phyloP scores from a whole-genome alignment of 352 stramenopile species.

The Phytopythium delawarense region DNA sequence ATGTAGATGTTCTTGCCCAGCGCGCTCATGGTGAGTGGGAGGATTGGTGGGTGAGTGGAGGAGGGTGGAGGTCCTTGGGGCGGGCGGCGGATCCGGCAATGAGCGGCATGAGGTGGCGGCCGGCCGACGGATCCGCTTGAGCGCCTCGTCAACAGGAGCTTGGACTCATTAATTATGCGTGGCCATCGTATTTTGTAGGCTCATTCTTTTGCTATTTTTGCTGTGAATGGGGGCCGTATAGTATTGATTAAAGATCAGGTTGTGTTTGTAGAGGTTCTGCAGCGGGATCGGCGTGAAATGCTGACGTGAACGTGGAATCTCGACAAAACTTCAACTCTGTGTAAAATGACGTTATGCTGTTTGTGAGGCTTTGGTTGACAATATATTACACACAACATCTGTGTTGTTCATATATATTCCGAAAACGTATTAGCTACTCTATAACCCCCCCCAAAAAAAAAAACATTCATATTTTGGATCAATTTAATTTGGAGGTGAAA shows the following conservation, averaged over 20 bases:
- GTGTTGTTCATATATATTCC: background rate
- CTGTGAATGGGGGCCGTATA: no score
- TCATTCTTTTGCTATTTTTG: background rate
- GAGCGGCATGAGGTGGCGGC: background rate
- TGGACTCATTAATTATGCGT: no score
- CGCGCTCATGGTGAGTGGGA: conserved; percentile 21
- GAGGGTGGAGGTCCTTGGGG: conserved; percentile 5
- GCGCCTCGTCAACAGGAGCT: no score
- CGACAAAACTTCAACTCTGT: conserved; percentile 11
- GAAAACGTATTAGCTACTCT: no score
- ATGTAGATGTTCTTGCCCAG: conserved; percentile 91
- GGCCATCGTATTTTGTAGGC: no score
- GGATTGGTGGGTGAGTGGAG: no score
- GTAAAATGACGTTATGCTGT: background rate
- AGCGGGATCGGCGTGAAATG: conserved; percentile 11
- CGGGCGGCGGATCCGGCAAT: conserved; percentile 2
- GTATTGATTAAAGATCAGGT: background rate
- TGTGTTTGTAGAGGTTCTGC: background rate
- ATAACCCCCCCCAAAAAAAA: no score
- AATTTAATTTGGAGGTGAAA: no score
- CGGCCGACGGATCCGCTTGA: background rate
- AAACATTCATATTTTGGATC: no score
- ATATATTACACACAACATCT: no score
- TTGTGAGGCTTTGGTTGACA: no score
- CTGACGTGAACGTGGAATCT: conserved; percentile 15